Evolutionary conservation across 352 stramenopile genomes (phyloP), one percentile per base, ranked within the genome.

Genomic region (Phytophthora vignae): DNA sequence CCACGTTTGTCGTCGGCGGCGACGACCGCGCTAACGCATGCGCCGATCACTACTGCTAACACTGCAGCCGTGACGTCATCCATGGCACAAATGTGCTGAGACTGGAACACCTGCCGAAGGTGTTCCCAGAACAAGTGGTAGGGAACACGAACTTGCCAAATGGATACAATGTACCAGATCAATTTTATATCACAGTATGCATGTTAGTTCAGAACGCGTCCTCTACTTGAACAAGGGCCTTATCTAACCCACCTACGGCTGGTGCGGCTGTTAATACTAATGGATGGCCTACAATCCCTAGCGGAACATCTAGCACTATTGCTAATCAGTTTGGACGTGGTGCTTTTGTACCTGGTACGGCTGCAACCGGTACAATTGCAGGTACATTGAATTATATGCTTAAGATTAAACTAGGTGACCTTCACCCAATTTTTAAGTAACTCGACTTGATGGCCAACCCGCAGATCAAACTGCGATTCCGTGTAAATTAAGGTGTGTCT

Each of bases 381-480:
- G 58, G 58, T 21, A 56, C 58, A 5, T 64, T 44, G 44, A 48
- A 56, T 29, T 56, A 56, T 25, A 56, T 64, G 42, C 38, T 64
- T 0, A 64, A 56, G 27, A 50, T 64, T 11, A 64, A 64, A 19
- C 58, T 64, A 14, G 36, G 27, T 1, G 42, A 55, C 25, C 42
- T 64, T 2, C 58, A 64, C 10, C 46, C 58, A 0, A 64, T 64
- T 10, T 64, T 64, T 7, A 55, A 55, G 6, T 42, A 46, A 7
- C 15, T 64, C 7, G 42, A 64, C 2, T 2, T 64, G 0, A 64
- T 64, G 42, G 57, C 40, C 19, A 64, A 64, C 0, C 58, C 57
- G 22, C 57, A 64, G 2, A 31, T 31, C 6, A 31, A 31, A 7
- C 27, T 40, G 4, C 33, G 33, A 15, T 14, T 40, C 33, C 33